Evolutionary conservation across 257 asterid genomes (phyloP).

Genomic region (Solanum pinnatisectum): DNA sequence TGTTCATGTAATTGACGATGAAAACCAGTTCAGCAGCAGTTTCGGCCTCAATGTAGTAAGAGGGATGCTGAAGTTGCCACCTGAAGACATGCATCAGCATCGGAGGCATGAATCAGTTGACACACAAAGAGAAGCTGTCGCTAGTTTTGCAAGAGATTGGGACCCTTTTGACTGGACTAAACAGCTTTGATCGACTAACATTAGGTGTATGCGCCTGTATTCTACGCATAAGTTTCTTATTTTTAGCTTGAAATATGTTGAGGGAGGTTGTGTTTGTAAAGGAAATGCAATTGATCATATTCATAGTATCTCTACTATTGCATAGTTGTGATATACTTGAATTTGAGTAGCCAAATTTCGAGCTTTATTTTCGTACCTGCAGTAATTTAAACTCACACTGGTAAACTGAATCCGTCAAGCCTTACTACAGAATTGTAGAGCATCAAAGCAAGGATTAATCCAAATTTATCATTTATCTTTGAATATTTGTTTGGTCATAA

Average conservation of each 20-base stretch:
- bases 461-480: too few species aligned
- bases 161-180: conserved; percentile 87
- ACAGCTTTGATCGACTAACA: conserved; percentile 24
- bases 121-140: conserved; percentile 59
- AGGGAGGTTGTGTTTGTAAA: background rate
- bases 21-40: conserved; percentile 58
- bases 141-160: conserved; percentile 59
- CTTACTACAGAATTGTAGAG: too few species aligned
- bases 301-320: background rate
- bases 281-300: background rate
- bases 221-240: background rate
- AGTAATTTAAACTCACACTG: too few species aligned
- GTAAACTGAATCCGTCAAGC: too few species aligned
- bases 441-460: too few species aligned
- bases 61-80: conserved; percentile 71
- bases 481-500: too few species aligned
- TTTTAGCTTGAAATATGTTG: background rate
- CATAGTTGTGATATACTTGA: too few species aligned
- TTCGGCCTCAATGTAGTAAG: conserved; percentile 75
- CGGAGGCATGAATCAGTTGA: conserved; percentile 57
- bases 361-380: too few species aligned
- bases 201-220: background rate
- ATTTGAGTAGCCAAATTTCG: too few species aligned
- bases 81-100: conserved; percentile 89
- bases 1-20: conserved; percentile 93